Evolutionary conservation across 805 yeast genomes (phyloP).

Genomic region (Yueomyces sinensis): DNA sequence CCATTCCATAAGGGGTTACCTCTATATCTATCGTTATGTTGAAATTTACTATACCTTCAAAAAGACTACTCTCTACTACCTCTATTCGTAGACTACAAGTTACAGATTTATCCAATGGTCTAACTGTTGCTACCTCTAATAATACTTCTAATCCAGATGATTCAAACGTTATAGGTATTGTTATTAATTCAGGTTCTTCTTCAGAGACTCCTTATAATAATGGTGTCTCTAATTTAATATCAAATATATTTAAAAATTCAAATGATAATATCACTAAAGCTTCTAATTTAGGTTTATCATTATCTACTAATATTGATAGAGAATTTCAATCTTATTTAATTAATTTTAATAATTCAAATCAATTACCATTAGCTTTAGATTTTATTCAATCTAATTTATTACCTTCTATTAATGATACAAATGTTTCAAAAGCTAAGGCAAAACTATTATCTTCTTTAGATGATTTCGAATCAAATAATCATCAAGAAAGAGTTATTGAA

Average conservation of each 20-base stretch:
- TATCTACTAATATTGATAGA: conserved; percentile 41
- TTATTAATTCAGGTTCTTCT: conserved; percentile 66
- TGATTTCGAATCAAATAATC: conserved; percentile 38
- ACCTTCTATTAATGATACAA: conserved; percentile 25
- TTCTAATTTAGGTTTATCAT: conserved; percentile 39
- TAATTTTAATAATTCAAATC: conserved; percentile 27
- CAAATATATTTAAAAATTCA: conserved; percentile 33
- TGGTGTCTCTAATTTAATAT: conserved; percentile 60
- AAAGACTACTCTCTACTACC: too few species aligned
- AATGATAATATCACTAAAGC: conserved; percentile 20
- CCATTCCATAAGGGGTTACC: too few species aligned
- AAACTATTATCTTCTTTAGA: conserved; percentile 35
- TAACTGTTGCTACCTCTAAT: conserved; percentile 57
- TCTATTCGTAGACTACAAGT: conserved; percentile 42
- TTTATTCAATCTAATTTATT: conserved; percentile 29
- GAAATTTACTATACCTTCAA: too few species aligned
- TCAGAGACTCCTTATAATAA: conserved; percentile 71
- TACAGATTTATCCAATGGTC: conserved; percentile 63
- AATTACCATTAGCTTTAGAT: conserved; percentile 38
- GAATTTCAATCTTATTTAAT: conserved; percentile 55
- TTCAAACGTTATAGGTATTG: conserved; percentile 55
- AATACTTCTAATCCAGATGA: conserved; percentile 29
- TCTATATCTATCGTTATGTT: too few species aligned
- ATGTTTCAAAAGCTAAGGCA: conserved; percentile 35
- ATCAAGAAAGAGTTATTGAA: conserved; percentile 44